A percentile compares a stretch with the other conserved stretches of the same genome.
These are phyloP conservation scores for Agarophyton chilense DNA, from an alignment of 23 red algal species.

Conservation along the genomic window DNA sequence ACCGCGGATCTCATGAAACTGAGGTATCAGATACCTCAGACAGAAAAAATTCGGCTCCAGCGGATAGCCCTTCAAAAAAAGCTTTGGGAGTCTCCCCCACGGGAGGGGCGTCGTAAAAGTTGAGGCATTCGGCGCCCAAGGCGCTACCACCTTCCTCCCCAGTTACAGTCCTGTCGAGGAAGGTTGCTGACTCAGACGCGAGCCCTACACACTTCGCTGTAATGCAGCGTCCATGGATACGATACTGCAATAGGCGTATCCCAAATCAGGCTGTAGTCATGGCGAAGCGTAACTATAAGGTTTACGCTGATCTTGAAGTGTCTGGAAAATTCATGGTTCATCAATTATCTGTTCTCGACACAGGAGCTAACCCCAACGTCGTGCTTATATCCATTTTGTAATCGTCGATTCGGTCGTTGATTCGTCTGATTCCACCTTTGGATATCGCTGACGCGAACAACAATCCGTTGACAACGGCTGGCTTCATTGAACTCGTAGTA, in stretches of 20 bases:
- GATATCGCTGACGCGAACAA: constrained; percentile 25
- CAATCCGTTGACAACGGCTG: not conserved
- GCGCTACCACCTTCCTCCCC: not conserved
- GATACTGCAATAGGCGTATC: not conserved
- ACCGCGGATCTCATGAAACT: not conserved
- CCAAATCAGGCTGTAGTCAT: not conserved
- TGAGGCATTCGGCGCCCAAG: not conserved
- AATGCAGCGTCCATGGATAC: too few relatives aligned
- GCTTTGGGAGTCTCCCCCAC: too few relatives aligned
- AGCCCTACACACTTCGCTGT: not conserved
- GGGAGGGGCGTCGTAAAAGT: not conserved
- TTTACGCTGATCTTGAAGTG: not conserved
- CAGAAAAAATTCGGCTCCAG: not conserved
- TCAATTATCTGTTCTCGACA: not conserved
- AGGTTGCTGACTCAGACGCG: not conserved
- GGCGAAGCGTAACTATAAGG: constrained; percentile 11
- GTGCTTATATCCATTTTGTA: not conserved
- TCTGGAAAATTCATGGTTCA: not conserved
- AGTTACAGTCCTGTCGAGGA: not conserved
- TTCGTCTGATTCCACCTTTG: too few relatives aligned
- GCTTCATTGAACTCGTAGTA: not conserved
- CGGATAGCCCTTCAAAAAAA: not conserved
- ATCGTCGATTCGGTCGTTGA: too few relatives aligned
- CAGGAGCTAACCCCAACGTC: not conserved
- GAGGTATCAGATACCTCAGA: not conserved